Conservation (phyloP, 2,329 filamentous ascomycete genomes). For the Aspergillus quadrilineatus region DNA sequence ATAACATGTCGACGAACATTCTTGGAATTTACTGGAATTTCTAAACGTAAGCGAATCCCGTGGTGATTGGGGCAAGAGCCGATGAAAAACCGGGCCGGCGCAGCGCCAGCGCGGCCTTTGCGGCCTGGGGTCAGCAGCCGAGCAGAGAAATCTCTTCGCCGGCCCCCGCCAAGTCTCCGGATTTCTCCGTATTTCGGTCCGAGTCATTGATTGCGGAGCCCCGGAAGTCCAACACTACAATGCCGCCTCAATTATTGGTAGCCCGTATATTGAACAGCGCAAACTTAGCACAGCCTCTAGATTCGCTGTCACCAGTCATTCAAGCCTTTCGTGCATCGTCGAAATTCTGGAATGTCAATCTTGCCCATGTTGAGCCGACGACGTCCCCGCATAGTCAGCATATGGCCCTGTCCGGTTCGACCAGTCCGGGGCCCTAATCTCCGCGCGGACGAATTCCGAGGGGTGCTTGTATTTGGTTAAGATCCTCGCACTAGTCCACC, state of each 20-base stretch:
- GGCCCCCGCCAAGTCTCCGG: slow-evolving; percentile 2
- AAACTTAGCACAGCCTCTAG: not conserved
- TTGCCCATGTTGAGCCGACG: not conserved
- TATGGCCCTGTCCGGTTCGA: not conserved
- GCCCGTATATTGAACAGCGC: not conserved
- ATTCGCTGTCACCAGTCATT: not conserved
- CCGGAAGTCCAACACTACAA: not conserved
- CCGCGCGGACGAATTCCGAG: not conserved
- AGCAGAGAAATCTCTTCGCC: not conserved
- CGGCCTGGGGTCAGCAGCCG: too few relatives aligned
- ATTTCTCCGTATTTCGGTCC: slow-evolving; percentile 6
- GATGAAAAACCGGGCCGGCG: not conserved
- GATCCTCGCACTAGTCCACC: slow-evolving; percentile 1
- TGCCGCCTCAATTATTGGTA: not conserved
- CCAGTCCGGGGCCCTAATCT: not conserved
- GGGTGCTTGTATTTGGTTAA: not conserved
- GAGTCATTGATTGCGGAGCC: not conserved
- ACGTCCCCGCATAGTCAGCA: not conserved
- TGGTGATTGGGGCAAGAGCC: not conserved
- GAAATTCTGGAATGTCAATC: slow-evolving; percentile 2
- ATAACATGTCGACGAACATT: not conserved
- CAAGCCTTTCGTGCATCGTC: not conserved
- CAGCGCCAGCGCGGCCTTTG: not conserved
- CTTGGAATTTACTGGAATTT: not conserved
- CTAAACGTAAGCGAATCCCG: not conserved